These are phyloP conservation scores for Decorospora gaudefroyi DNA, from an alignment of 2,329 filamentous ascomycete species.

Conservation along the genomic window DNA sequence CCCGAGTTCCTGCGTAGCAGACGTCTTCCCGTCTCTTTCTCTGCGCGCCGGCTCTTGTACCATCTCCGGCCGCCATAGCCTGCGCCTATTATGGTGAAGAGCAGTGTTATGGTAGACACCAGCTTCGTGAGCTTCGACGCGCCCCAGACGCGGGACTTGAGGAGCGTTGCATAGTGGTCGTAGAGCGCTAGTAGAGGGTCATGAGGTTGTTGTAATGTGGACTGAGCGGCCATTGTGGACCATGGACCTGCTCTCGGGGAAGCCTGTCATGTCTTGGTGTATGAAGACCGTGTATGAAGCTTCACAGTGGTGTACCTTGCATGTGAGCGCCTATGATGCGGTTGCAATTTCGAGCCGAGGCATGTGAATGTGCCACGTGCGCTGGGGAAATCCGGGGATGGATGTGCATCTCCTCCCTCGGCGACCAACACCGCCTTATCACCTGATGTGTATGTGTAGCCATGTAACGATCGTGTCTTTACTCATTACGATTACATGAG, in stretches of 20 bases:
- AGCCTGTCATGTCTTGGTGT: slow-evolving; percentile 33
- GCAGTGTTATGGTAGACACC: slow-evolving; percentile 74
- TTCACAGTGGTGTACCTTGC: slow-evolving; percentile 14
- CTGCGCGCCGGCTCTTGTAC: slow-evolving; percentile 73
- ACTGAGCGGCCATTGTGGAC: slow-evolving; percentile 78
- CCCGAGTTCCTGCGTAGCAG: slow-evolving; percentile 91
- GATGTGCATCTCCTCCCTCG: slow-evolving; percentile 7
- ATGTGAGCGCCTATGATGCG: slow-evolving; percentile 25
- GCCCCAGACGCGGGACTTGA: slow-evolving; percentile 59
- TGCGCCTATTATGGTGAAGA: slow-evolving; percentile 76
- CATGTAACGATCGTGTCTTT: too few relatives aligned
- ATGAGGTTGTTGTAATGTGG: slow-evolving; percentile 65
- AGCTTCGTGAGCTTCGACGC: slow-evolving; percentile 74
- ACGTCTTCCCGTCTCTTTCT: slow-evolving; percentile 80
- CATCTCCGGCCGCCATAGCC: slow-evolving; percentile 78
- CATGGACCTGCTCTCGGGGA: slow-evolving; percentile 30
- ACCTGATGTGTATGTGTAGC: too few relatives aligned
- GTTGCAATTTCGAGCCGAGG: slow-evolving; percentile 27
- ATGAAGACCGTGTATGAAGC: slow-evolving; percentile 5
- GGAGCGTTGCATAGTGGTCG: slow-evolving; percentile 54
- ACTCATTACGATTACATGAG: too few relatives aligned
- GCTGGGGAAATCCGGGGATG: slow-evolving; percentile 23
- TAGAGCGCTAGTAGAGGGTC: slow-evolving; percentile 55
- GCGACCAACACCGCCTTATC: too few relatives aligned
- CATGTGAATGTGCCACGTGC: slow-evolving; percentile 30